Base-by-base conservation (phyloP, 1,284 basidiomycete genomes). In the Sanghuangporus baumii region DNA sequence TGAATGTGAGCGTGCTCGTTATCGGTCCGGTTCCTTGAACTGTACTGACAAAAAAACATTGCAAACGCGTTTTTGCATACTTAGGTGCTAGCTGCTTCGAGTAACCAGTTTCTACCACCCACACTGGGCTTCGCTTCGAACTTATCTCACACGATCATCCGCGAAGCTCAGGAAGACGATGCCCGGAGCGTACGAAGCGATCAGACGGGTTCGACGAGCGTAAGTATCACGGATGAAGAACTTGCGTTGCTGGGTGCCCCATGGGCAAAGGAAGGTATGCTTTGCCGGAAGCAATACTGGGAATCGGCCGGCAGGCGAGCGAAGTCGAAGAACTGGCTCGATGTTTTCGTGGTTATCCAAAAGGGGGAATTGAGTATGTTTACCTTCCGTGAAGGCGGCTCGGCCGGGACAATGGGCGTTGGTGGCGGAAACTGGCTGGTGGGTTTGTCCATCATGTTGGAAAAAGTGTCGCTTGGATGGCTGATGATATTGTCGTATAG, bases 351-450 rank as follows among this genome's bases (percentile, higher is more conserved):
- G 41, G 96, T 98, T 68, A 94, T 98, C 37, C 90, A 93, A 68
- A 92, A 90, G 69, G 96, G 96, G 56, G 89, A 94, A 73, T 77
- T 99, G 47, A 92, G 88, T 74, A 96, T 98, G 94, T 98, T 98
- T 72, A 87, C 85, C 6, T 96, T 96, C 75, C 94, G 93, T 40
- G 76, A 82, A 64, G 83, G 72, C 0, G 68, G 80, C 2, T 75
- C 78, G 12, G 83, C 82, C 61, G 79, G 78, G n/a, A 76, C 79
- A 52, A 79, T 80, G 40, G 82, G 85, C 0, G 87, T 96, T 59
- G 95, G 96, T 14, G 96, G 96, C 52, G 96, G 96, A 5, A 98
- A 99, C 71, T 99, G 96, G 96, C 85, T 97, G 67, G 94, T 95
- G 70, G 73, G 89, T 81, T 46, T 46, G 7, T 20, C 20, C 16